phyloP scores from a whole-genome alignment of 768 basidiomycete species.

The Guyanaporus albipodus region DNA sequence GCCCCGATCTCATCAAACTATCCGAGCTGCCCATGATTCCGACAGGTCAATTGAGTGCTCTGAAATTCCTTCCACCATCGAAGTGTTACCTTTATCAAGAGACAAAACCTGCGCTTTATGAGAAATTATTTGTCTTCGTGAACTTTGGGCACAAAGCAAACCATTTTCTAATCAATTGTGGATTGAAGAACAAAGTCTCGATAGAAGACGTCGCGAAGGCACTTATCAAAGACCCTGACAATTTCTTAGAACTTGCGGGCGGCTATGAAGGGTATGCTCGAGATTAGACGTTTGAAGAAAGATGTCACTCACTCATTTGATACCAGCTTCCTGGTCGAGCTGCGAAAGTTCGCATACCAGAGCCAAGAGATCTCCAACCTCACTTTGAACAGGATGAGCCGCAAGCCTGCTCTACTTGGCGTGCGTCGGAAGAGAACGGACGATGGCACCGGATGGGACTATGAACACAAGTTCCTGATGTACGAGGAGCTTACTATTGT shows the following conservation, averaged over 20 bases:
- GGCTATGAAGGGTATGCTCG: slow-evolving; percentile 55
- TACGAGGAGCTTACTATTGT: slow-evolving; percentile 69
- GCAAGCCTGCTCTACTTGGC: slow-evolving; percentile 63
- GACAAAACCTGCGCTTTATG: slow-evolving; percentile 54
- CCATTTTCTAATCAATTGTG: slow-evolving; percentile 74
- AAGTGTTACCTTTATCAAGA: slow-evolving; percentile 61
- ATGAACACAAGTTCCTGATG: slow-evolving; percentile 59
- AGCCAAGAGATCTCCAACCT: slow-evolving; percentile 42
- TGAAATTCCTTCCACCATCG: slow-evolving; percentile 46
- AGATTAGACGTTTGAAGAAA: neutral
- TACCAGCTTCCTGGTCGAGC: slow-evolving; percentile 69
- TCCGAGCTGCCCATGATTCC: slow-evolving; percentile 63
- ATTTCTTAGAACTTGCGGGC: slow-evolving; percentile 64
- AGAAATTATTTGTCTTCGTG: slow-evolving; percentile 77
- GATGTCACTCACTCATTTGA: neutral
- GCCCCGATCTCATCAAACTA: slow-evolving; percentile 48
- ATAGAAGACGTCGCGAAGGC: slow-evolving; percentile 71
- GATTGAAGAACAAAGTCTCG: slow-evolving; percentile 77
- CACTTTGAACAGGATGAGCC: slow-evolving; percentile 55
- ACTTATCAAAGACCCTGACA: slow-evolving; percentile 57
- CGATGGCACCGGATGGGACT: slow-evolving; percentile 65
- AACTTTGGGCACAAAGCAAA: slow-evolving; percentile 80
- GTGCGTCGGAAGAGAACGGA: slow-evolving; percentile 48
- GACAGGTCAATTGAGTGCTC: slow-evolving; percentile 27
- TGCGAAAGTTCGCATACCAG: slow-evolving; percentile 78